Conservation (phyloP, 2,329 filamentous ascomycete genomes). For the Rugonectria rugulosa region DNA sequence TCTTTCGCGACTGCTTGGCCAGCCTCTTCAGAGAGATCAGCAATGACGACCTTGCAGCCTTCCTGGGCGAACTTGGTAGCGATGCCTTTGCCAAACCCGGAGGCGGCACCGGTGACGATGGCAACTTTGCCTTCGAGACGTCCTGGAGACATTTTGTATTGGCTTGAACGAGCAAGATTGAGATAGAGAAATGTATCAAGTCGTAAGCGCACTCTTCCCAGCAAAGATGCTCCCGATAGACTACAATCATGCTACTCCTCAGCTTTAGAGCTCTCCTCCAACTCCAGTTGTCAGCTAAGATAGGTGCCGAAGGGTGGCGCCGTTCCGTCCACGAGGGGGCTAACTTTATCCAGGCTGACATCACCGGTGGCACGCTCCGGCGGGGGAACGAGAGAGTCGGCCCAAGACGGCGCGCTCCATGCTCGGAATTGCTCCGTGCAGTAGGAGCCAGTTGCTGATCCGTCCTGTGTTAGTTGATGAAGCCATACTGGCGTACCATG, state of each 20-base stretch:
- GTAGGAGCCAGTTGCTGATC: too few relatives aligned
- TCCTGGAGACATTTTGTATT: slow-evolving; percentile 31
- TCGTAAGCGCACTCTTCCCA: not conserved
- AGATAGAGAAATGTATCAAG: not conserved
- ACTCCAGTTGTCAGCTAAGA: too few relatives aligned
- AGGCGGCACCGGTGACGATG: slow-evolving; percentile 62
- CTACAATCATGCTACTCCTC: not conserved
- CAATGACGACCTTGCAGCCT: slow-evolving; percentile 67
- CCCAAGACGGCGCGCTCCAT: not conserved
- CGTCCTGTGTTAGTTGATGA: too few relatives aligned
- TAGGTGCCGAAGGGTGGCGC: not conserved
- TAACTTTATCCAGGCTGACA: not conserved
- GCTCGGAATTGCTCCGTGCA: not conserved
- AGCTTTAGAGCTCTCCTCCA: not conserved
- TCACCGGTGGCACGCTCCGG: slow-evolving; percentile 22
- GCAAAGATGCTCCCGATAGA: too few relatives aligned
- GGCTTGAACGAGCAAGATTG: not conserved
- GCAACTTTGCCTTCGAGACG: slow-evolving; percentile 52
- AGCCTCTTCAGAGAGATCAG: slow-evolving; percentile 63
- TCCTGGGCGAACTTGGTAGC: slow-evolving; percentile 65
- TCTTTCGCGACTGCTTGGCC: slow-evolving; percentile 57
- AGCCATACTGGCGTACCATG: too few relatives aligned
- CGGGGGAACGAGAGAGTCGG: slow-evolving; percentile 6
- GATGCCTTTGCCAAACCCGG: slow-evolving; percentile 71
- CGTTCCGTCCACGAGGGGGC: not conserved